Percentiles rank a stretch among this genome's conserved stretches.
These are phyloP conservation scores for Saturnispora mendoncae DNA, from an alignment of 805 yeast species.

Conservation along the genomic window DNA sequence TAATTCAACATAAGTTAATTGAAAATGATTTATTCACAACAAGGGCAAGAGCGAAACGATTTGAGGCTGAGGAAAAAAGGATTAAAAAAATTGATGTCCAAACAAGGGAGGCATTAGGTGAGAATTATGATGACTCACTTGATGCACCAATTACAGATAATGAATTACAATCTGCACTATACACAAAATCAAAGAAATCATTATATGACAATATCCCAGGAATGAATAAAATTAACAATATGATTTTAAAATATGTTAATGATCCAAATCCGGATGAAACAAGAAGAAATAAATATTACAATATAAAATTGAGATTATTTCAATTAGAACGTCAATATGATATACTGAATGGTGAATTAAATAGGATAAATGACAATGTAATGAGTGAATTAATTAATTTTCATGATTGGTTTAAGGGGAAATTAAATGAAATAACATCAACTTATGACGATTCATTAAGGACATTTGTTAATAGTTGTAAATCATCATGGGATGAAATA, in stretches of 20 bases:
- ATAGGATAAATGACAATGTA: constrained; percentile 20
- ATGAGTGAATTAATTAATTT: constrained; percentile 22
- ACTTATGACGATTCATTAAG: constrained; percentile 20
- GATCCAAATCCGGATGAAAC: constrained; percentile 30
- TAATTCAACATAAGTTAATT: constrained; percentile 26
- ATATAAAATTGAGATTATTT: constrained; percentile 24
- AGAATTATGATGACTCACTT: constrained; percentile 8
- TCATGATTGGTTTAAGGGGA: constrained; percentile 27
- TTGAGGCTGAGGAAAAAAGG: constrained; percentile 26
- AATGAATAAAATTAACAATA: constrained; percentile 27
- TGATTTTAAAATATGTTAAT: constrained; percentile 26
- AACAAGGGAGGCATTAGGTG: constrained; percentile 21
- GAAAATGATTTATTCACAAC: constrained; percentile 22
- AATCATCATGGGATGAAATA: constrained; percentile 24
- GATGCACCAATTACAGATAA: constrained; percentile 27
- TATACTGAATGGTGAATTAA: constrained; percentile 21
- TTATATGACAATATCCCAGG: constrained; percentile 30
- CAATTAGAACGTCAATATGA: constrained; percentile 27
- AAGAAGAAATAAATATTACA: constrained; percentile 24
- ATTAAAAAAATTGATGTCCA: constrained; percentile 26
- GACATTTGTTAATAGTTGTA: constrained; percentile 19
- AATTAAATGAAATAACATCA: constrained; percentile 16
- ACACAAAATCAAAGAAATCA: constrained; percentile 22
- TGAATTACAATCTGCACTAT: constrained; percentile 26
- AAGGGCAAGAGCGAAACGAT: constrained; percentile 20